Conservation (phyloP, 768 basidiomycete species). For the Tylopilus vinaceipallidus region DNA sequence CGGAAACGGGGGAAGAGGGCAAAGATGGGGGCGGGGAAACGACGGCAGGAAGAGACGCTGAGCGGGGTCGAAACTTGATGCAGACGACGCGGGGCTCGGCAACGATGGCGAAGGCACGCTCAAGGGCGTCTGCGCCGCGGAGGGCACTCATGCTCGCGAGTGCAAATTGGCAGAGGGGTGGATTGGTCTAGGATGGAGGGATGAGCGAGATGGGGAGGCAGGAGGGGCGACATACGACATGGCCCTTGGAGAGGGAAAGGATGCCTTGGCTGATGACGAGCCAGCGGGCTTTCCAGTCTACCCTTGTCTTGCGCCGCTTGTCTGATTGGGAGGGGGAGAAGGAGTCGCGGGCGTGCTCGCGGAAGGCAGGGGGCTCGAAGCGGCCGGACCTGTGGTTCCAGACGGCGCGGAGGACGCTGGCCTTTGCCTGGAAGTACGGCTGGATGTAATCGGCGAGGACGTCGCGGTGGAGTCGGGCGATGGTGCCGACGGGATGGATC, state of each 20-base stretch:
- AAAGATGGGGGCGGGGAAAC: conserved; percentile 19
- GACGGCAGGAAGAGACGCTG: neutral
- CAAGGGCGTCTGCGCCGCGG: conserved; percentile 44
- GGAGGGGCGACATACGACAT: conserved; percentile 40
- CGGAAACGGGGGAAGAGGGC: conserved; percentile 27
- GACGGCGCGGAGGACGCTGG: conserved; percentile 49
- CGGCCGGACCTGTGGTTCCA: conserved; percentile 30
- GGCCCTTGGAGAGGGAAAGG: conserved; percentile 52
- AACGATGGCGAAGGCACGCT: conserved; percentile 23
- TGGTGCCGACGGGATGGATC: conserved; percentile 47
- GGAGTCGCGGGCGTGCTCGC: conserved; percentile 1
- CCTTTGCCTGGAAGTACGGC: conserved; percentile 59
- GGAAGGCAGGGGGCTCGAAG: conserved; percentile 24
- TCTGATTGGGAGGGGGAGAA: conserved; percentile 12
- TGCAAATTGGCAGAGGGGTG: conserved; percentile 39
- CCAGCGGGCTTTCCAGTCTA: conserved; percentile 67
- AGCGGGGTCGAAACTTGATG: conserved; percentile 35
- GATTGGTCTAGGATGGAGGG: conserved; percentile 33
- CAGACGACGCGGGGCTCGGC: conserved; percentile 37
- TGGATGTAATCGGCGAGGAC: conserved; percentile 43
- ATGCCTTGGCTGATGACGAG: conserved; percentile 57
- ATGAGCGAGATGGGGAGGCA: conserved; percentile 1
- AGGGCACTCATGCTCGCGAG: conserved; percentile 42
- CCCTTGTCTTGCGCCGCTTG: conserved; percentile 34
- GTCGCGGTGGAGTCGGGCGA: conserved; percentile 44